Base-by-base conservation (phyloP, 306 rosid genomes). In the Malus sylvestris region DNA sequence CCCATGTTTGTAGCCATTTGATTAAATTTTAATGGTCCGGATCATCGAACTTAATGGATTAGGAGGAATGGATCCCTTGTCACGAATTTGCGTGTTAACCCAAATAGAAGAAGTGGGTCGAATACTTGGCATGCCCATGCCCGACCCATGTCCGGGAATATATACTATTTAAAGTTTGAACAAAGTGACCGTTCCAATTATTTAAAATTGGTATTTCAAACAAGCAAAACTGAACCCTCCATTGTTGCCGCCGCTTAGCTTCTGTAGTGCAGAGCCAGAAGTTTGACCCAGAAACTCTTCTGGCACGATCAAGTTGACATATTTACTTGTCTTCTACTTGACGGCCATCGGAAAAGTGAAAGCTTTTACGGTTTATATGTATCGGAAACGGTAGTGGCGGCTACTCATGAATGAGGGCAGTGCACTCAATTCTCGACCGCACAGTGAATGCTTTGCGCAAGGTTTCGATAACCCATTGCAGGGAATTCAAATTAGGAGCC, bases 401-500 rank as follows among this genome's bases (percentile, higher is more conserved):
- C 71, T 67, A 62, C 67, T 73, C 59, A 68, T 84, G 87, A 85
- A 89, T 93, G 97, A 89, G 80, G 80, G 32, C 86, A 68, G 32
- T 85, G 77, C 84, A 85, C 68, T 78, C 82, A 14, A 81, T 81
- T 27, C 20, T 79, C 27, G 81, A 45, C 70, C 74, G 82, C 74
- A 76, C 86, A 5, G 73, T 72, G 12, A 58, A 78, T 70, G 61
- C 85, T 69, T 76, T 83, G 75, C 81, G 78, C 64, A 77, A 46
- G 63, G 80, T 84, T 64, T 68, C 84, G 73, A 76, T 73, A 66
- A 76, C 80, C 79, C 97, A 93, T 75, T 88, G 85, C 51, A 57
- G 61, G 46, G 83, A 91, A 30, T 62, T 93, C 81, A 93, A 93
- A 76, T 81, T 79, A 65, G 97, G 93, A 4, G 32, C 70, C 77